Evolutionary conservation across 768 basidiomycete species (phyloP).

Genomic region (Phylloporus sp.): DNA sequence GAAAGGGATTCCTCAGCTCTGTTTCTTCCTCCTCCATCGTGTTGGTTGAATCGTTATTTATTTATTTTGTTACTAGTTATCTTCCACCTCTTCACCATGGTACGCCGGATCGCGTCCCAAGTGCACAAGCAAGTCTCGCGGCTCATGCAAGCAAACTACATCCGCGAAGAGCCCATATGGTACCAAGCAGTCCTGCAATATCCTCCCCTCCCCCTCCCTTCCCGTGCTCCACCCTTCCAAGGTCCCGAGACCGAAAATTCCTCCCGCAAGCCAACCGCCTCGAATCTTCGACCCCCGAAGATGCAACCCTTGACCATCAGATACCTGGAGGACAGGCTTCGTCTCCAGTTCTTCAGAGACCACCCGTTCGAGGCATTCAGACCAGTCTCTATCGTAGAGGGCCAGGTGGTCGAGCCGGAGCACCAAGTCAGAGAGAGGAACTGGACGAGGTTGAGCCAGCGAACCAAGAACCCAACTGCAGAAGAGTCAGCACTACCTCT

Average conservation of each 20-base stretch:
- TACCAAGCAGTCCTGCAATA: conserved; percentile 79
- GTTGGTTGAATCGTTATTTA: neutral
- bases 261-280: conserved; percentile 21
- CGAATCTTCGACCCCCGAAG: conserved; percentile 34
- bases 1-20: conserved; percentile 83
- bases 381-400: conserved; percentile 73
- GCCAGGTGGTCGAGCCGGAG: conserved; percentile 48
- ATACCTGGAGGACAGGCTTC: conserved; percentile 82
- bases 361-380: conserved; percentile 96
- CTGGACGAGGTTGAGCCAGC: conserved; percentile 81
- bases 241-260: conserved; percentile 42
- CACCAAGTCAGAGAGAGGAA: conserved; percentile 53
- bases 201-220: conserved; percentile 84
- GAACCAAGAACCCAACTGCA: conserved; percentile 75
- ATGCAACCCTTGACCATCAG: conserved; percentile 55
- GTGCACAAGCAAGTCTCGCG: conserved; percentile 87
- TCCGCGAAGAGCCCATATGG: conserved; percentile 74
- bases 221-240: conserved; percentile 56
- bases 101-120: conserved; percentile 77
- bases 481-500: conserved; percentile 72
- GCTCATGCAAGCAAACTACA: conserved; percentile 61
- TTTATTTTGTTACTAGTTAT: neutral
- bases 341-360: conserved; percentile 90
- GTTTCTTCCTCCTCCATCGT: conserved; percentile 59
- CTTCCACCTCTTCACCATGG: conserved; percentile 37